Percentiles rank a stretch among this genome's conserved stretches.
Conservation (phyloP, 768 basidiomycete species). For the Leccinum sublutescens region DNA sequence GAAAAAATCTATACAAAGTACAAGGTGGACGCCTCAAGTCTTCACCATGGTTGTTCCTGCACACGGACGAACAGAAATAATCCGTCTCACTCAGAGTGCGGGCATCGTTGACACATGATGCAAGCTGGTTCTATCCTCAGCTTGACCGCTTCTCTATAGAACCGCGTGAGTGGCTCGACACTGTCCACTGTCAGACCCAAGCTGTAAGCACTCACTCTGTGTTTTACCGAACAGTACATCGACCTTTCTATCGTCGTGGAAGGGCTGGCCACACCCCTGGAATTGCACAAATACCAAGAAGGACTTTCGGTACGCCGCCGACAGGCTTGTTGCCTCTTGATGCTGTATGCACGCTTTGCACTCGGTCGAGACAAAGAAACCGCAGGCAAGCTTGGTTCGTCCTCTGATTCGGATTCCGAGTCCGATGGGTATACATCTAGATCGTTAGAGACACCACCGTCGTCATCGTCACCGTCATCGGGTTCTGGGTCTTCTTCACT, state of each 20-base stretch:
- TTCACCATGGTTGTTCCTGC: slow-evolving; percentile 62
- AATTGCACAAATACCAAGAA: slow-evolving; percentile 48
- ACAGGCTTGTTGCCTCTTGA: slow-evolving; percentile 14
- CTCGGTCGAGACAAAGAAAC: slow-evolving; percentile 7
- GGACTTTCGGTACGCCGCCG: slow-evolving; percentile 1
- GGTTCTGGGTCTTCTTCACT: slow-evolving; percentile 26
- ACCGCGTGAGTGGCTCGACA: slow-evolving; percentile 7
- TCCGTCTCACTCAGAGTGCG: slow-evolving; percentile 51
- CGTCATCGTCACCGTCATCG: slow-evolving; percentile 25
- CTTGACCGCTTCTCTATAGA: slow-evolving; percentile 54
- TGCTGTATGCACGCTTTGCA: slow-evolving; percentile 1
- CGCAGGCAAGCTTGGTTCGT: slow-evolving; percentile 14
- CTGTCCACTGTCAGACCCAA: slow-evolving; percentile 1
- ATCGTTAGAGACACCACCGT: slow-evolving; percentile 24
- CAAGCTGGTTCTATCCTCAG: slow-evolving; percentile 52
- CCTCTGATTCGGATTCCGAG: slow-evolving; percentile 25
- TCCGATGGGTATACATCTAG: slow-evolving; percentile 35
- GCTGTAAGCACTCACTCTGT: slow-evolving; percentile 51
- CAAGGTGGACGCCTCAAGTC: slow-evolving; percentile 20
- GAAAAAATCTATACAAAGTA: not conserved
- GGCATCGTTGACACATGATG: slow-evolving; percentile 62
- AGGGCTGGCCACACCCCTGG: slow-evolving; percentile 55
- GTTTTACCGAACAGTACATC: slow-evolving; percentile 58
- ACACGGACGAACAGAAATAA: slow-evolving; percentile 61
- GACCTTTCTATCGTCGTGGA: slow-evolving; percentile 53